phyloP scores from a whole-genome alignment of 164 flowering plant species.

The Chimonanthus praecox region DNA sequence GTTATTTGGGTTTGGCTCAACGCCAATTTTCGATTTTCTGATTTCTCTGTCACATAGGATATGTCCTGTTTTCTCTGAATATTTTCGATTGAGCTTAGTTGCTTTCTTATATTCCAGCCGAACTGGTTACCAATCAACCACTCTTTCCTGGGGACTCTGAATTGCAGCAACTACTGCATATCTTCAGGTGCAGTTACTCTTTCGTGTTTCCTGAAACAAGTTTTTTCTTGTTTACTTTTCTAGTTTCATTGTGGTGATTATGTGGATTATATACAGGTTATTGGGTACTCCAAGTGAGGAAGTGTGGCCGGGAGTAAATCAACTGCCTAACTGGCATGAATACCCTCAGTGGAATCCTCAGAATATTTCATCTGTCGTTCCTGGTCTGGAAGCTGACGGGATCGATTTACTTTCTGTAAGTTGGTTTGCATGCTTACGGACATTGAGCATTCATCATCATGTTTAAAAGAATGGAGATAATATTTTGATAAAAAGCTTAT shows the following conservation, averaged over 20 bases:
- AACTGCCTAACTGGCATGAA: slow-evolving; percentile 79
- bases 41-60: too few species aligned
- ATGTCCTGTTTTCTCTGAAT: too few species aligned
- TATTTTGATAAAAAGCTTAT: too few species aligned
- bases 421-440: background rate
- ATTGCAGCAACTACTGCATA: slow-evolving; percentile 86
- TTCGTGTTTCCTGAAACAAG: background rate
- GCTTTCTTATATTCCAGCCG: slow-evolving; percentile 32
- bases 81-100: background rate
- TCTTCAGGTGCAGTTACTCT: slow-evolving; percentile 56
- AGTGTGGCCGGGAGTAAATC: slow-evolving; percentile 87
- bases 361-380: slow-evolving; percentile 53
- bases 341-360: slow-evolving; percentile 83
- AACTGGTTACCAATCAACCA: slow-evolving; percentile 74
- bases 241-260: background rate
- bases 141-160: slow-evolving; percentile 90
- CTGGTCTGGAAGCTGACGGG: slow-evolving; percentile 60
- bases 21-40: too few species aligned
- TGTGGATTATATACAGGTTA: slow-evolving; percentile 33
- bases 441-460: too few species aligned
- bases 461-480: too few species aligned
- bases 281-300: slow-evolving; percentile 86
- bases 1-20: too few species aligned
- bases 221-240: background rate
- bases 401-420: slow-evolving; percentile 64